Conservation (phyloP, 2,329 filamentous ascomycete species). For the Intubia oerlemansii region DNA sequence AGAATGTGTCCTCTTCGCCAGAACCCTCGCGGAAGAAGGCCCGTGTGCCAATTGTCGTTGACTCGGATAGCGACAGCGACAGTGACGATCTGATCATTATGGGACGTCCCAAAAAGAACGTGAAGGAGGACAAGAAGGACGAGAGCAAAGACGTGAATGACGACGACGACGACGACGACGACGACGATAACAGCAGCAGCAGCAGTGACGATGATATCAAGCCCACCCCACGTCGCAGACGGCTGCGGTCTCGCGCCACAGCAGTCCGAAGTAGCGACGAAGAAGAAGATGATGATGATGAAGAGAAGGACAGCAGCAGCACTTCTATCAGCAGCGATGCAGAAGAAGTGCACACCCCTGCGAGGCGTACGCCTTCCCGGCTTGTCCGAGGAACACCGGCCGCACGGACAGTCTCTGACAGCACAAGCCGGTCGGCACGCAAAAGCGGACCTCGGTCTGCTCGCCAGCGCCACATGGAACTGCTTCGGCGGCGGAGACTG, state of each 20-base stretch:
- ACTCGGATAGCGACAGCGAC: slow-evolving; percentile 1
- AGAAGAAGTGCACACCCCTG: too few relatives aligned
- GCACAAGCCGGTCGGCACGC: too few relatives aligned
- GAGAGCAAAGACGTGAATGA: not conserved
- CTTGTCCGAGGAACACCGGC: too few relatives aligned
- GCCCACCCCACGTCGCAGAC: not conserved
- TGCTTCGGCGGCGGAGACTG: slow-evolving; percentile 11
- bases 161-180: not conserved
- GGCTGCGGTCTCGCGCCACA: too few relatives aligned
- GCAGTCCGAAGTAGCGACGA: too few relatives aligned
- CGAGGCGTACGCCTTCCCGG: too few relatives aligned
- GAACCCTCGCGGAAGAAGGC: too few relatives aligned
- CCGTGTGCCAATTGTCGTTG: too few relatives aligned
- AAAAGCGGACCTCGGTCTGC: too few relatives aligned
- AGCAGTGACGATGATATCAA: slow-evolving; percentile 1
- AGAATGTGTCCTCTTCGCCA: too few relatives aligned
- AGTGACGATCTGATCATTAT: not conserved
- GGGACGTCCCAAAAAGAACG: not conserved
- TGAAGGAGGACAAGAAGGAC: not conserved
- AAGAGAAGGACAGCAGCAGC: slow-evolving; percentile 1
- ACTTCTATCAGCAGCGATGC: too few relatives aligned
- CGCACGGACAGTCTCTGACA: too few relatives aligned
- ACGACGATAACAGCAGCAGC: not conserved
- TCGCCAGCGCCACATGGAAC: slow-evolving; percentile 12
- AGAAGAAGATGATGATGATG: not conserved